Evolutionary conservation across 805 yeast species (phyloP).

Genomic region (Sugiyamaella americana): DNA sequence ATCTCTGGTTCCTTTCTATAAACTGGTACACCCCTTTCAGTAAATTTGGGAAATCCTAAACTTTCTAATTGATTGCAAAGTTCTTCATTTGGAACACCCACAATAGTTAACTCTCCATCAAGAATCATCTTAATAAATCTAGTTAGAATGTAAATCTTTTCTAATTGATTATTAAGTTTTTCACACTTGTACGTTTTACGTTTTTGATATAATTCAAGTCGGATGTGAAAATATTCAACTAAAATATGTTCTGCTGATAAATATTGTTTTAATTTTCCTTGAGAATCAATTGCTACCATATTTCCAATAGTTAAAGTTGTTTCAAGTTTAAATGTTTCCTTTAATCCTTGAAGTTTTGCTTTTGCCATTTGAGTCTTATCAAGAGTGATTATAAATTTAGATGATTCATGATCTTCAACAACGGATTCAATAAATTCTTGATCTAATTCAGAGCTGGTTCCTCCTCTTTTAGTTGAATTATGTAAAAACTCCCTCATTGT

Average conservation of each 20-base stretch:
- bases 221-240: conserved; percentile 74
- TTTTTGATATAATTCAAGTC: conserved; percentile 84
- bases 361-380: conserved; percentile 78
- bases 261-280: conserved; percentile 80
- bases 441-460: no score
- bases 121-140: conserved; percentile 87
- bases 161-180: conserved; percentile 66
- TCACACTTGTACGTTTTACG: conserved; percentile 76
- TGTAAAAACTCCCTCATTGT: conserved; percentile 80
- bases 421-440: conserved; percentile 81
- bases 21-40: conserved; percentile 60
- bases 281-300: conserved; percentile 94
- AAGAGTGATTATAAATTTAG: conserved; percentile 70
- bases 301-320: conserved; percentile 66
- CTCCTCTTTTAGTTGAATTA: no score
- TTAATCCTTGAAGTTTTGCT: conserved; percentile 64
- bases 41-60: conserved; percentile 65
- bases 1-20: conserved; percentile 36
- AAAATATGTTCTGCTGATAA: conserved; percentile 70
- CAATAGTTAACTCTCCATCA: conserved; percentile 60
- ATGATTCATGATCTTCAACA: conserved; percentile 86
- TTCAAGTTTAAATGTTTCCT: conserved; percentile 75
- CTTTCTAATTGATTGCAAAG: conserved; percentile 58
- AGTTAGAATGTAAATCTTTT: conserved; percentile 74
- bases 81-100: conserved; percentile 64